Percentiles rank a stretch among this genome's conserved stretches.
phyloP scores from a whole-genome alignment of 2,329 filamentous ascomycete species.

The Alternaria triticimaculans region DNA sequence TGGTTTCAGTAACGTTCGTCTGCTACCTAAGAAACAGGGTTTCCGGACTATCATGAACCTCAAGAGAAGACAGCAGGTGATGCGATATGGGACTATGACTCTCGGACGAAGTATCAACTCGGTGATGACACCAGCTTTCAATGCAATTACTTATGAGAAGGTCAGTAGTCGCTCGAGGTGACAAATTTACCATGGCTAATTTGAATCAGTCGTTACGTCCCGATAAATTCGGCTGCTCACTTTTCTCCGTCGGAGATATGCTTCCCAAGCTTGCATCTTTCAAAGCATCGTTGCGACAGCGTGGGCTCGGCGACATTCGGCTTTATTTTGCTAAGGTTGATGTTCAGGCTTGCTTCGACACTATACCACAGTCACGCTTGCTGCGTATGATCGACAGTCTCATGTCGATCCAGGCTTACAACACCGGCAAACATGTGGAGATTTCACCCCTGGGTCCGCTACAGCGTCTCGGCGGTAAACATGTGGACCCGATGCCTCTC shows the following conservation, averaged over 20 bases:
- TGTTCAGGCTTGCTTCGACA: constrained; percentile 92
- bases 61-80: constrained; percentile 65
- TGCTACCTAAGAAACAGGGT: constrained; percentile 80
- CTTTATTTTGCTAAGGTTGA: constrained; percentile 94
- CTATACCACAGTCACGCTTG: constrained; percentile 82
- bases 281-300: constrained; percentile 57
- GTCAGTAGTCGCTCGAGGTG: constrained; percentile 49
- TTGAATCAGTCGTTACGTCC: constrained; percentile 50
- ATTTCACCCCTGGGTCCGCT: constrained; percentile 60
- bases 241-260: constrained; percentile 84
- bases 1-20: constrained; percentile 77
- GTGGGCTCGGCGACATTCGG: constrained; percentile 44
- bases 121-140: constrained; percentile 75
- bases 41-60: constrained; percentile 90
- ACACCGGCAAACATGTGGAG: constrained; percentile 76
- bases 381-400: constrained; percentile 68
- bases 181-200: constrained; percentile 7
- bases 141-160: constrained; percentile 80
- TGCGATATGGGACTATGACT: constrained; percentile 60
- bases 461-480: constrained; percentile 39
- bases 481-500: constrained; percentile 40
- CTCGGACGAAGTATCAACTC: constrained; percentile 72
- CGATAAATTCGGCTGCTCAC: constrained; percentile 72
- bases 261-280: constrained; percentile 76
- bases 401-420: constrained; percentile 68